phyloP scores from a whole-genome alignment of 2,329 filamentous ascomycete genomes.

The Ophiocordyceps camponoti-leonardi region DNA sequence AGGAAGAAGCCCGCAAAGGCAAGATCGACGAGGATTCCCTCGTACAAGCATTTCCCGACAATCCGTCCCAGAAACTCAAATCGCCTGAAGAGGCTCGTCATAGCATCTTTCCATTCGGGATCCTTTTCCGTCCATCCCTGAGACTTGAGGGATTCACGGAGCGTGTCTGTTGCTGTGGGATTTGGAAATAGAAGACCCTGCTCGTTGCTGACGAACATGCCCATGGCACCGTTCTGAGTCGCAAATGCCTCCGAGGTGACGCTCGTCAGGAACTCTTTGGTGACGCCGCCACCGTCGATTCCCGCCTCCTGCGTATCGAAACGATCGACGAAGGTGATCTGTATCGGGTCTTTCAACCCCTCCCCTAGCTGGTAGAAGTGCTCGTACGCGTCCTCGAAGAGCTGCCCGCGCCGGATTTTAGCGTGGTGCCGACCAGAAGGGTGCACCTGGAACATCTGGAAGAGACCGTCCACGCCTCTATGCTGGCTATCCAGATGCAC shows the following conservation, averaged over 20 bases:
- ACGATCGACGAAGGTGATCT: slow-evolving; percentile 89
- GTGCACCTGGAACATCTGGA: slow-evolving; percentile 2
- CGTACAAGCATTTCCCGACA: slow-evolving; percentile 92
- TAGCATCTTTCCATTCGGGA: slow-evolving; percentile 35
- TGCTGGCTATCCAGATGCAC: slow-evolving; percentile 49
- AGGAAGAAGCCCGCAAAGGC: slow-evolving; percentile 92
- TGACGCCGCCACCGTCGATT: slow-evolving; percentile 92
- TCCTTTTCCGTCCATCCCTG: slow-evolving; percentile 33
- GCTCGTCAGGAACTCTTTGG: slow-evolving; percentile 88
- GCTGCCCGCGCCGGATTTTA: slow-evolving; percentile 56
- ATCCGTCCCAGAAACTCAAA: slow-evolving; percentile 90
- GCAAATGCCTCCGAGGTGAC: slow-evolving; percentile 74
- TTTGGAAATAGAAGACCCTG: slow-evolving; percentile 82
- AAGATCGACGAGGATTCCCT: slow-evolving; percentile 87
- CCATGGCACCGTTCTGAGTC: slow-evolving; percentile 21
- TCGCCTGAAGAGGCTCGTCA: slow-evolving; percentile 46
- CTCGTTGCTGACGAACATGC: slow-evolving; percentile 69
- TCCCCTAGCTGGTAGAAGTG: slow-evolving; percentile 71
- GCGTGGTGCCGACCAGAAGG: slow-evolving; percentile 51
- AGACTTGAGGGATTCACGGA: slow-evolving; percentile 37
- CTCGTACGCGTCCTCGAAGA: slow-evolving; percentile 74
- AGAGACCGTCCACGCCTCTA: slow-evolving; percentile 7
- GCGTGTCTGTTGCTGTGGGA: slow-evolving; percentile 56
- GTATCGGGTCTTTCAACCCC: slow-evolving; percentile 81
- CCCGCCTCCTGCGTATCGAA: slow-evolving; percentile 79